Base-by-base conservation (phyloP, 352 stramenopile species). In the Phytophthora boehmeriae region DNA sequence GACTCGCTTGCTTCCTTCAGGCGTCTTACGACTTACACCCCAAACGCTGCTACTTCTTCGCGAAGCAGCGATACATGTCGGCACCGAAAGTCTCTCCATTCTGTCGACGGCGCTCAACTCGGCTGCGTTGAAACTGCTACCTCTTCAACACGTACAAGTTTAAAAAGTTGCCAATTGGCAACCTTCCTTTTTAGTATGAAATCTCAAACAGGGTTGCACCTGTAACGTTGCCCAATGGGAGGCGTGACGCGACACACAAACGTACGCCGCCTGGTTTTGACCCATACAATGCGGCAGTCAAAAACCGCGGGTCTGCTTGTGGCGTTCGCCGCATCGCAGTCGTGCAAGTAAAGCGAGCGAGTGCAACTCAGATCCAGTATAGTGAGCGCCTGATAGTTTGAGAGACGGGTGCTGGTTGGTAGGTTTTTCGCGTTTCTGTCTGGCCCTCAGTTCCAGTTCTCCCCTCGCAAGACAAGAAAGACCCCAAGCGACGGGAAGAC, bases 211-310 rank as follows among this genome's bases (percentile, higher is more conserved):
- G 35, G 3, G 35, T 42, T 42, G 35, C 35, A 42, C 48, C 48
- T 23, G 32, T 56, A 30, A 30, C 16, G 45, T 36, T 16, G 10
- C 2, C 32, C 48, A 56, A 55, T 42, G 4, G 8, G 39, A 5
- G 39, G 6, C 62, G 66, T 83, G 75, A 83, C 66, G 75, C 41
- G 68, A 81, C 75, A 76, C 65, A 83, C 72, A 44, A 17, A 71
- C 66, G 51, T 28, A 79, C 71, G 71, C 20, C 39, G n/a, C 25
- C 25, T 6, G 25, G 25, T 30, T 30, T 30, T 30, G 6, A 30
- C 25, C 25, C 6, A 30, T 30, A 30, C 25, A 30, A 30, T 30
- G 25, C 25, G 25, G 3, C 25, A 30, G 25, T 30, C 25, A 30
- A 30, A n/a, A 30, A 30, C 25, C 25, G 25, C 25, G 6, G 41